Base-by-base conservation (phyloP, 2,329 filamentous ascomycete species). In the Atkinsonella hypoxylon region DNA sequence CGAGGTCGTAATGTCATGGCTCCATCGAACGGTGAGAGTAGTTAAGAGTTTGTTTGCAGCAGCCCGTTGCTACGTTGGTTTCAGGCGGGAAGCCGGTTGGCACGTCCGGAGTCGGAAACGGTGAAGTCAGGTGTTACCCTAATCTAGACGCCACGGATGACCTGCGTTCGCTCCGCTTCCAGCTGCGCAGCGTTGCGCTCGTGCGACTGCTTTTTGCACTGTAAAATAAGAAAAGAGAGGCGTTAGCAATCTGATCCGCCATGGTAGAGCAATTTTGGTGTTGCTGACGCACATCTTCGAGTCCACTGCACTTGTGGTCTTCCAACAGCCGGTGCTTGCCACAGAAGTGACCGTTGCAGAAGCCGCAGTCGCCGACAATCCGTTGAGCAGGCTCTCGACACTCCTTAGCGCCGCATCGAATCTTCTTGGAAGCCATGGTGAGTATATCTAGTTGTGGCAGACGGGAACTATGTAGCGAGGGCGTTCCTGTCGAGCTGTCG, bases 171-270 rank as follows among this genome's bases (percentile, higher is more conserved):
- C 77, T 98, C 91, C 52, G 83, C 81, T 70, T 96, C 88, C 64
- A 98, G 76, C 72, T 94, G 90, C 57, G 89, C 86, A 53, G 89
- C 87, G 67, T 98, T 98, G 58, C 89, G 83, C 67, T 94, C 89
- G 70, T 95, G 89, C 45, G 88, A 91, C 69, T 95, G 89, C 75
- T 95, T 93, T 78, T 96, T 95, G 78, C 91, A 96, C 81, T 85
- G 63, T 31, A 52, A 22, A 7, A 18, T 18, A 20, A 20, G 30
- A 13, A 49, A 15, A 12, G 15, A 48, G 49, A 52, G 54, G 18
- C 45, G 48, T 55, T 38, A 58, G 53, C 43, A 41, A 38, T 45
- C 32, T 42, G 36, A 38, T 8, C 13, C 17, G 15, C 13, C 4
- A 31, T 38, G 36, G 9, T 36, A 12, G 18, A 46, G 38, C 26